Evolutionary conservation across 371 early-diverging fungal species (phyloP), one percentile per base, ranked within the genome.

Genomic region (Saksenaea vasiformis): DNA sequence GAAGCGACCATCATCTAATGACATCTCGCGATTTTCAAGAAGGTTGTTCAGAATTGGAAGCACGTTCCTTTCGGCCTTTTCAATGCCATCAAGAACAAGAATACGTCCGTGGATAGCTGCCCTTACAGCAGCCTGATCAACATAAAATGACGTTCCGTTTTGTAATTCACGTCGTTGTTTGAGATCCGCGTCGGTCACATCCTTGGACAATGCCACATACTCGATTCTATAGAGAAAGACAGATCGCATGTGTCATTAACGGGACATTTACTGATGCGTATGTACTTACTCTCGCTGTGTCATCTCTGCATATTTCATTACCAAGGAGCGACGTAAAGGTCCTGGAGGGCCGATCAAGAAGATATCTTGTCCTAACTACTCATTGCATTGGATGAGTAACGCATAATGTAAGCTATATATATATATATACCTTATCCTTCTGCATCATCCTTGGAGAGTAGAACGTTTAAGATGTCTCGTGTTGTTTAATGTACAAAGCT

Each of bases 21-120:
- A 74, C 93, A 94, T 93, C 78, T 94, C 95, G 44, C 95, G 78
- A 66, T 94, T 94, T 68, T 94, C 95, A 44, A 94, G 69, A 60
- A 94, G 71, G 68, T 94, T 94, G 77, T 94, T 94, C 62, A 94
- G 73, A 26, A 94, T 88, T 2, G 95, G 95, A 47, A 94, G 74
- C 1, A 94, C 92, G 63, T 94, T 94, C 15, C 95, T 86, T 60
- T 94, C 95, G 0, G 94, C 93, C 66, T 92, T 91, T 70, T 92
- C 91, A 57, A 93, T 87, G 26, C 93, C 93, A 63, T 94, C 95
- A 60, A 94, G 72, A 5, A 94, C 84, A 54, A 93, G 61, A 54
- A 94, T 87, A 31, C 93, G 74, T 5, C 95, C 95, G 38, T 93
- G 77, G 22, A 89, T 85, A 9, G 95, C 95, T 5, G 95, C 95